Percentiles rank a stretch among this genome's conserved stretches.
These are phyloP conservation scores for Pulveroboletus sp. DNA, from an alignment of 768 basidiomycete species.

Conservation along the genomic window DNA sequence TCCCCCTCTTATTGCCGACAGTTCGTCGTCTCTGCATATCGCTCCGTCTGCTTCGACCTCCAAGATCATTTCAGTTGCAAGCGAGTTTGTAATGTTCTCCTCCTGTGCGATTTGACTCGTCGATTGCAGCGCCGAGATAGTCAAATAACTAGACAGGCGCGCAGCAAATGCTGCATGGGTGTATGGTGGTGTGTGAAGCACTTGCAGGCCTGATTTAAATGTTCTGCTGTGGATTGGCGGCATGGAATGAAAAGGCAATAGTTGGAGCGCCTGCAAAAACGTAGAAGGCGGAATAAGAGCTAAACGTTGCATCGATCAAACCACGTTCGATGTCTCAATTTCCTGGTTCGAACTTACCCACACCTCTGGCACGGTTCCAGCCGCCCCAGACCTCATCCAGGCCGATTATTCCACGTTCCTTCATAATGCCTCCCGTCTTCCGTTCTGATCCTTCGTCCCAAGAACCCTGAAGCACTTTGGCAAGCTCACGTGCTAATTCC, in stretches of 20 bases:
- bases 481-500: slow-evolving; percentile 80
- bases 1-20: slow-evolving; percentile 34
- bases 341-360: slow-evolving; percentile 47
- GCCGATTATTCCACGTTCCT: slow-evolving; percentile 72
- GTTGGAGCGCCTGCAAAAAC: slow-evolving; percentile 70
- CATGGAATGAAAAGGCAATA: slow-evolving; percentile 57
- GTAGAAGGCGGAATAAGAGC: slow-evolving; percentile 89
- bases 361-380: slow-evolving; percentile 91
- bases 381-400: slow-evolving; percentile 93
- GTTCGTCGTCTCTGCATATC: slow-evolving; percentile 72
- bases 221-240: slow-evolving; percentile 65
- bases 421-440: slow-evolving; percentile 61
- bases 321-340: neutral
- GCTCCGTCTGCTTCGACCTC: slow-evolving; percentile 67
- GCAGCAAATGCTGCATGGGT: slow-evolving; percentile 62
- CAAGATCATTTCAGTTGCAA: slow-evolving; percentile 75
- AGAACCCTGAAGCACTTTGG: slow-evolving; percentile 57
- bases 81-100: slow-evolving; percentile 68
- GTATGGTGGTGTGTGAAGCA: slow-evolving; percentile 82
- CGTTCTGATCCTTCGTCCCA: slow-evolving; percentile 12
- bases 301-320: slow-evolving; percentile 28
- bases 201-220: slow-evolving; percentile 70
- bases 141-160: slow-evolving; percentile 56
- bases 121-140: slow-evolving; percentile 48
- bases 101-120: slow-evolving; percentile 67